These are phyloP conservation scores for Alternaria metachromatica DNA, from an alignment of 2,329 filamentous ascomycete species.

Conservation along the genomic window DNA sequence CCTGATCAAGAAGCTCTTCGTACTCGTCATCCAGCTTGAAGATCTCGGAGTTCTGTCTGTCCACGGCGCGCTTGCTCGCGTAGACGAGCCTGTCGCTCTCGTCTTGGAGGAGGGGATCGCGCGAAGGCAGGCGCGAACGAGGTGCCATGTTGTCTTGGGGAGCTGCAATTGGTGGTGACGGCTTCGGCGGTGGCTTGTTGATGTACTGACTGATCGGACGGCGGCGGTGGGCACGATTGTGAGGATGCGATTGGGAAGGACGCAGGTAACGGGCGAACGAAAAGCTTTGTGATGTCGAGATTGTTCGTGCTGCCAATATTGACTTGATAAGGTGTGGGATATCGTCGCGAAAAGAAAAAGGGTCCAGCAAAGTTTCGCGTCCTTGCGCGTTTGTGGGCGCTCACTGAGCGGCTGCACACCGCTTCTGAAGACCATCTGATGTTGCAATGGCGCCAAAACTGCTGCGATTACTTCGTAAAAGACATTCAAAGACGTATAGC, in stretches of 20 bases:
- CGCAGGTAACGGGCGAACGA: neutral
- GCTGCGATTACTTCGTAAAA: accelerated
- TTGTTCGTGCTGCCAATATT: neutral
- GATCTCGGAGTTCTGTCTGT: too few relatives aligned
- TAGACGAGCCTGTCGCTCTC: neutral
- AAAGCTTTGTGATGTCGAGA: neutral
- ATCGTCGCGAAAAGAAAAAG: neutral
- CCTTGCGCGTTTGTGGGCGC: neutral
- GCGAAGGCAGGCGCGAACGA: neutral
- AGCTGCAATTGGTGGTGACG: neutral
- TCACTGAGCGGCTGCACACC: neutral
- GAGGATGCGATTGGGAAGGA: neutral
- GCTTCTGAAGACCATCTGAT: neutral
- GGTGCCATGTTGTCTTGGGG: neutral
- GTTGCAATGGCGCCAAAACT: neutral
- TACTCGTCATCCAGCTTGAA: too few relatives aligned
- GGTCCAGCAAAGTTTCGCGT: neutral
- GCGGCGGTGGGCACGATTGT: neutral
- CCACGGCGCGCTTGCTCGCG: too few relatives aligned
- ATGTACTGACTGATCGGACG: neutral
- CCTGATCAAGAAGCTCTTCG: too few relatives aligned
- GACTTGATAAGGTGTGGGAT: neutral
- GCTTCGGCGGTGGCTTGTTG: neutral
- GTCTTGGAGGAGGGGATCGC: neutral
- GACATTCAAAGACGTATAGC: accelerated